These are phyloP conservation scores for Lactarius indigo DNA, from an alignment of 768 basidiomycete genomes.

Conservation along the genomic window DNA sequence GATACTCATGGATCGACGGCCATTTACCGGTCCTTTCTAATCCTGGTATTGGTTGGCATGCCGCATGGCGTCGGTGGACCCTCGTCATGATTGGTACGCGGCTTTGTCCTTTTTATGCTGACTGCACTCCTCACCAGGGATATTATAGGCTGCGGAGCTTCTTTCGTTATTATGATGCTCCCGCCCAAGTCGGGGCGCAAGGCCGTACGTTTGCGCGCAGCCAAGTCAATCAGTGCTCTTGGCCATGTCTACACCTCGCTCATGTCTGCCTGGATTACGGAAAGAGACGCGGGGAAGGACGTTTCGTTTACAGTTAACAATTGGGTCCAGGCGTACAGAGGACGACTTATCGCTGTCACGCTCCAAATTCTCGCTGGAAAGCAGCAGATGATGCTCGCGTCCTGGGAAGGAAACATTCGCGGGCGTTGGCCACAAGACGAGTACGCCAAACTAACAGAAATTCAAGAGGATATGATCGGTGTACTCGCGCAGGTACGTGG, in stretches of 20 bases:
- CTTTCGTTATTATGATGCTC: constrained; percentile 53
- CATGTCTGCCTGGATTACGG: constrained; percentile 40
- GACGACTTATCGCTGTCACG: constrained; percentile 32
- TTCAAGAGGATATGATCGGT: constrained; percentile 42
- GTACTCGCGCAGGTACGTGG: constrained; percentile 36
- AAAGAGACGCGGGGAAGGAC: constrained; percentile 18
- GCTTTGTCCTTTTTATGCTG: background rate
- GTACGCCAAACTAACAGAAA: constrained; percentile 41
- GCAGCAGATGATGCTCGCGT: constrained; percentile 37
- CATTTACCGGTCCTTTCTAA: constrained; percentile 44
- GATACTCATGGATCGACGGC: constrained; percentile 57
- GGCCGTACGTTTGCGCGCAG: constrained; percentile 43
- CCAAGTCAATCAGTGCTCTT: constrained; percentile 39
- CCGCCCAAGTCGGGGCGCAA: constrained; percentile 49
- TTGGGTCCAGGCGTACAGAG: constrained; percentile 33
- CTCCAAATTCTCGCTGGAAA: constrained; percentile 35
- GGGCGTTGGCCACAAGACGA: constrained; percentile 51
- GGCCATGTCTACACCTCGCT: constrained; percentile 43
- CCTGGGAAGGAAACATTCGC: constrained; percentile 46
- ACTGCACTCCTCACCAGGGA: background rate
- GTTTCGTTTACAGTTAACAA: constrained; percentile 10
- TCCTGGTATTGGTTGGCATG: constrained; percentile 48
- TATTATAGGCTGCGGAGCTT: constrained; percentile 43
- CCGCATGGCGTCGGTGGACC: constrained; percentile 51
- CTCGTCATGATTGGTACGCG: constrained; percentile 47